Evolutionary conservation across 148 eudicot species (phyloP).

Genomic region (Silene latifolia): DNA sequence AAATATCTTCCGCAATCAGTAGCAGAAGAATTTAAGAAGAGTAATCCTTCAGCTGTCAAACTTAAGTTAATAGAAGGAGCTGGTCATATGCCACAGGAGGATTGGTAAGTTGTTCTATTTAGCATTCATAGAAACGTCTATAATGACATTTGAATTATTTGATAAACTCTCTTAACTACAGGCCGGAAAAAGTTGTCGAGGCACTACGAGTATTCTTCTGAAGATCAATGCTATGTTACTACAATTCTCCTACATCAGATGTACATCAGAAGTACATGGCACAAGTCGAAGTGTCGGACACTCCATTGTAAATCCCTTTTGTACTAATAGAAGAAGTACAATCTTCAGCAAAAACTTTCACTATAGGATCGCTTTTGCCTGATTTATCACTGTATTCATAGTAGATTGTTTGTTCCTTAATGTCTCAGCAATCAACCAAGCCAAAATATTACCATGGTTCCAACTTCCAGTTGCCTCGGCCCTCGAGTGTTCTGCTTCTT

Average conservation of each 20-base stretch:
- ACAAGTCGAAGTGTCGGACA: background rate
- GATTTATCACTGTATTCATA: background rate
- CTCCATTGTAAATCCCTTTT: background rate
- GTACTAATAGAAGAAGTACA: background rate
- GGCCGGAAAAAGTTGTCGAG: constrained; percentile 96
- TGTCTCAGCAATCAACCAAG: background rate
- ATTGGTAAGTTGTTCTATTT: constrained; percentile 53
- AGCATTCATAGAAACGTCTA: background rate
- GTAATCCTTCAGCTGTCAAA: constrained; percentile 59
- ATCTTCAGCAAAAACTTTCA: background rate
- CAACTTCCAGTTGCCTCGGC: background rate
- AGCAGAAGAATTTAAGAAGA: constrained; percentile 86
- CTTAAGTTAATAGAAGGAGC: constrained; percentile 96
- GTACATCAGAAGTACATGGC: background rate
- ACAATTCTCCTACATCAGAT: background rate
- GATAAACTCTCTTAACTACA: constrained; percentile 29
- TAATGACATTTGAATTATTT: background rate
- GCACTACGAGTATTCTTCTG: constrained; percentile 70
- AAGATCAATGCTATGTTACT: constrained; percentile 9
- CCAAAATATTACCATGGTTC: background rate
- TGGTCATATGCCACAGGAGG: constrained; percentile 99
- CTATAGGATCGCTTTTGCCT: background rate
- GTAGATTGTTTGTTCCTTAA: background rate
- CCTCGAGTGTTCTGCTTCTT: background rate
- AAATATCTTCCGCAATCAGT: constrained; percentile 84